A percentile compares a stretch with the other conserved stretches of the same genome.
phyloP scores from a whole-genome alignment of 768 basidiomycete species.

The Imleria badia region DNA sequence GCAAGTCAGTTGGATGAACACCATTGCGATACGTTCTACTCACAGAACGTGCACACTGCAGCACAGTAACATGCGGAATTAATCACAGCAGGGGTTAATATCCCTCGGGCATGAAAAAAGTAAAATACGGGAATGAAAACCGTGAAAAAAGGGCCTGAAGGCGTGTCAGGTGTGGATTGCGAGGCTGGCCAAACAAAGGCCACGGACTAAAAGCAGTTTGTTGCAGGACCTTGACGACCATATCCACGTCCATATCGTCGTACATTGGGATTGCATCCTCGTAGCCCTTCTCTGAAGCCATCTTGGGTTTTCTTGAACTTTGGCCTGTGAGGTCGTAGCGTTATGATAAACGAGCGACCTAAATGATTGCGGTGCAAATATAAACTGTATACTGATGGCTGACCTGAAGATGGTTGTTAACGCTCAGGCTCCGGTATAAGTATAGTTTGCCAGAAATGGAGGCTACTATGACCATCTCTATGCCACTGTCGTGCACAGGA shows the following conservation, averaged over 20 bases:
- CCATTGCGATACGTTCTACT: constrained; percentile 30
- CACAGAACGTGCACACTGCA: constrained; percentile 66
- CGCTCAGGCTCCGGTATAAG: too few species aligned
- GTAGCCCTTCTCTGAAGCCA: constrained; percentile 9
- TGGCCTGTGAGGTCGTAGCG: not conserved
- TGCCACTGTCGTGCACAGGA: too few species aligned
- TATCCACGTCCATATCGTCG: constrained; percentile 74
- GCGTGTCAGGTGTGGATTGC: constrained; percentile 2
- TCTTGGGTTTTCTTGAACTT: constrained; percentile 5
- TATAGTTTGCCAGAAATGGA: too few species aligned
- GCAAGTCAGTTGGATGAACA: constrained; percentile 5
- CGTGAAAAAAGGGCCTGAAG: constrained; percentile 79
- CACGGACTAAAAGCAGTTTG: constrained; percentile 78
- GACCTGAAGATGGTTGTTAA: too few species aligned
- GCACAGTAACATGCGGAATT: constrained; percentile 54
- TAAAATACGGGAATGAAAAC: constrained; percentile 78
- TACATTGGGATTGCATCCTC: constrained; percentile 52
- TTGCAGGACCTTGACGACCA: constrained; percentile 73
- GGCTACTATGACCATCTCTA: too few species aligned
- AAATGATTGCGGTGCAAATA: too few species aligned
- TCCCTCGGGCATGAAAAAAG: constrained; percentile 62
- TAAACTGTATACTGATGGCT: too few species aligned
- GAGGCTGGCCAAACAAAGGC: not conserved
- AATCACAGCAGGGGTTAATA: constrained; percentile 52
- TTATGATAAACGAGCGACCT: too few species aligned